Conservation (phyloP, 2,329 filamentous ascomycete genomes). For the Talaromyces sp. region DNA sequence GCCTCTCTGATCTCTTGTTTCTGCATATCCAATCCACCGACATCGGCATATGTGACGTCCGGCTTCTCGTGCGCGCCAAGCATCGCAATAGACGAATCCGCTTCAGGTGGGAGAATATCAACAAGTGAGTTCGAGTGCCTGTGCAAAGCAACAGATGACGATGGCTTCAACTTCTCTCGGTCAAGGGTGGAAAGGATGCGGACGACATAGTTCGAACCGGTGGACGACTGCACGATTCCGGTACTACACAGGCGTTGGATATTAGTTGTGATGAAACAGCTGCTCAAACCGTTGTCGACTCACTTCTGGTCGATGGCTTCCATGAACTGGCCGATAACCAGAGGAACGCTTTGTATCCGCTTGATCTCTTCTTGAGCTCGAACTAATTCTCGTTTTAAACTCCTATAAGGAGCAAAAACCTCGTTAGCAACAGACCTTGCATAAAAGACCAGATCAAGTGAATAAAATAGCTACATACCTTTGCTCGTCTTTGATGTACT, state of each 20-base stretch:
- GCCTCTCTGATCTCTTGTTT: slow-evolving; percentile 99
- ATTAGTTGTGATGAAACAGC: slow-evolving; percentile 13
- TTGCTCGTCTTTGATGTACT: slow-evolving; percentile 99
- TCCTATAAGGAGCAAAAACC: slow-evolving; percentile 49
- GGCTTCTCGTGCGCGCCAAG: slow-evolving; percentile 94
- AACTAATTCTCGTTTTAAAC: slow-evolving; percentile 93
- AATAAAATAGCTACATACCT: slow-evolving; percentile 47
- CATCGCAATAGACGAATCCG: slow-evolving; percentile 98
- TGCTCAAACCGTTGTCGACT: slow-evolving; percentile 27
- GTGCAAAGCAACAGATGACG: slow-evolving; percentile 93
- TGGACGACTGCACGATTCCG: slow-evolving; percentile 96
- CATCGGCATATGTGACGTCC: slow-evolving; percentile 95
- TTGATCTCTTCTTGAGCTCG: slow-evolving; percentile 99
- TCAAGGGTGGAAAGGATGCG: slow-evolving; percentile 97
- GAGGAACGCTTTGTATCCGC: slow-evolving; percentile 93
- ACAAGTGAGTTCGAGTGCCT: slow-evolving; percentile 97
- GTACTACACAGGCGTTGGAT: slow-evolving; percentile 54
- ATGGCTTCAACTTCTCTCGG: slow-evolving; percentile 95
- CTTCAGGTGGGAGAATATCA: slow-evolving; percentile 97
- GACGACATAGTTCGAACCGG: slow-evolving; percentile 97
- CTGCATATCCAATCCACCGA: slow-evolving; percentile 97
- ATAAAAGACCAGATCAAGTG: background rate
- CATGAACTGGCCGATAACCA: slow-evolving; percentile 99
- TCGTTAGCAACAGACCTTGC: slow-evolving; percentile 14
- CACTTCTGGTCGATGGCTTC: slow-evolving; percentile 99